Base-by-base conservation (phyloP, 2,329 filamentous ascomycete genomes). In the Mycosphaerella sp. region DNA sequence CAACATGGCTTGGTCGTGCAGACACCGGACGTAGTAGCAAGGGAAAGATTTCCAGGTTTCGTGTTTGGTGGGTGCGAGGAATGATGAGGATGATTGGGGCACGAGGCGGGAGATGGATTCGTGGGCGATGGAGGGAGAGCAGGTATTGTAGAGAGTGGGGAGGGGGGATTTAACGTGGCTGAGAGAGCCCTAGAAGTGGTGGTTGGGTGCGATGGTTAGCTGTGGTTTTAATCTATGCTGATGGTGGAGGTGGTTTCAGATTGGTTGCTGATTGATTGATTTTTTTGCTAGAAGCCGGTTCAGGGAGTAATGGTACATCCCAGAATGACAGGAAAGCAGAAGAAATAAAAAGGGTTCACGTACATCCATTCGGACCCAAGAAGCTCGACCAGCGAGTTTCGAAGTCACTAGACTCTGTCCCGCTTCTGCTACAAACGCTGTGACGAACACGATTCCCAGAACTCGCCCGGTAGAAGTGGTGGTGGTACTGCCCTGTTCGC, bases 361-460 rank as follows among this genome's bases (percentile, higher is more conserved):
- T 39, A 51, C 48, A 5, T 59, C 52, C 2, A 53, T 38, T 10
- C 46, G 14, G 1, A 60, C 56, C 59, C 59, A 60, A 10, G 45
- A 54, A n/a, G 59, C 59, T 29, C 56, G 49, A 4, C 54, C 54
- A 1, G 45, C 53, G 40, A 55, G 43, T 40, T 59, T 55, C 23
- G 54, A 53, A 1, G 56, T 51, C 8, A 60, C 45, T 2, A 60
- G 51, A 23, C 41, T 51, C 32, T 58, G 56, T 7, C 54, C 56
- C 34, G 47, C 50, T 45, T 60, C 58, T 14, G 54, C 53, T 1
- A 62, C 55, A 40, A 62, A 61, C 1, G 60, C 59, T 9, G 60
- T 57, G 8, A 62, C 55, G 48, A 59, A 62, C 44, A 62, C 57
- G 4, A 61, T 58, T 2, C 55, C 54, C 2, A 58, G 44, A n/a